Conservation (phyloP, 306 rosid genomes). For the Begonia fuchsioides region DNA sequence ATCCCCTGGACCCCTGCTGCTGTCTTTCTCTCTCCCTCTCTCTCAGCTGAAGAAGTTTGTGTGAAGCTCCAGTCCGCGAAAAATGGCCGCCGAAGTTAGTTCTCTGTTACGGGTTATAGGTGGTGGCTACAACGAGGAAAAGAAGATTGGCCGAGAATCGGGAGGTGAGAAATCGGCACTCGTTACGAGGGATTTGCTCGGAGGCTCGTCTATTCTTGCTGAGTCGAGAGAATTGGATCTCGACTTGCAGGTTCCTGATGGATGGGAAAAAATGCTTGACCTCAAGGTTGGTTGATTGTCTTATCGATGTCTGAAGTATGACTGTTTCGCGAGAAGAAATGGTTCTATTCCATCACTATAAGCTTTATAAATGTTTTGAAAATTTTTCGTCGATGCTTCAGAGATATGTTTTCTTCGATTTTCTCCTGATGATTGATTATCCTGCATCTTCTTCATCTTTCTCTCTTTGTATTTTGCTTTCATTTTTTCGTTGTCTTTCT, state of each 20-base stretch:
- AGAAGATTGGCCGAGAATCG: conserved; percentile 45
- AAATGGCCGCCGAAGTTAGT: conserved; percentile 87
- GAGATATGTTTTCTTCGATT: no score
- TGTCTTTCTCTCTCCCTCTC: conserved; percentile 2
- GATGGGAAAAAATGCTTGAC: conserved; percentile 92
- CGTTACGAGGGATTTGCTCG: conserved; percentile 74
- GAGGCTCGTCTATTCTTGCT: conserved; percentile 36
- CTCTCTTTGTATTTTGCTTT: no score
- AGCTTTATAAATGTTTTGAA: no score
- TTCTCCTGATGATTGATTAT: neutral
- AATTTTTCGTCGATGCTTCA: no score
- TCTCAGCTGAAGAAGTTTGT: neutral
- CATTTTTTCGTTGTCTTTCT: no score
- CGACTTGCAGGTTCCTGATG: conserved; percentile 80
- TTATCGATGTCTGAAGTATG: conserved; percentile 4
- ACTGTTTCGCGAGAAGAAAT: conserved; percentile 7
- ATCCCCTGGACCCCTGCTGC: conserved; percentile 13
- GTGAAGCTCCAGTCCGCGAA: neutral
- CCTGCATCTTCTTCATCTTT: no score
- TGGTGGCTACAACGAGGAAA: conserved; percentile 52
- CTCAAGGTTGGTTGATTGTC: conserved; percentile 45
- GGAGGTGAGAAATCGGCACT: conserved; percentile 49
- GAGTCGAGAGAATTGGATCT: conserved; percentile 93
- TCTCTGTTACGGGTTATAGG: conserved; percentile 54
- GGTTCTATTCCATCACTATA: no score